Conservation (phyloP, 129 eudicot genomes). For the Tagetes patula region DNA sequence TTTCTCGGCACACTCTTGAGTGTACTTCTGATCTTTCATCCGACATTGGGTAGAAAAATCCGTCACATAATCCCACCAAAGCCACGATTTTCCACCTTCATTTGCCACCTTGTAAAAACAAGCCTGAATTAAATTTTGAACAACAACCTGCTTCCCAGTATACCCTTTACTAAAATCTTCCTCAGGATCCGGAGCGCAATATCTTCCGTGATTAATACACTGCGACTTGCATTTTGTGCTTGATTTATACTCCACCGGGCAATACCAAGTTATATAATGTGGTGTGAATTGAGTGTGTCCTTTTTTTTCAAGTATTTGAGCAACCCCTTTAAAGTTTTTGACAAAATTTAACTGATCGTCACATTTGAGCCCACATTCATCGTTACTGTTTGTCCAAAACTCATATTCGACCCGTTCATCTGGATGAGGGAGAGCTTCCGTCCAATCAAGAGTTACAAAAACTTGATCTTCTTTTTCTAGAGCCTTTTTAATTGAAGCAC, state of each 20-base stretch:
- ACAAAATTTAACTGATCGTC: conserved; percentile 63
- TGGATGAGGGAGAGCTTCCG: conserved; percentile 82
- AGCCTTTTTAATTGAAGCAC: conserved; percentile 55
- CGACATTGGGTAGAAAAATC: conserved; percentile 73
- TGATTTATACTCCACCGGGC: conserved; percentile 64
- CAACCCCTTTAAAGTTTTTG: conserved; percentile 61
- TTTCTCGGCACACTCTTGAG: conserved; percentile 59
- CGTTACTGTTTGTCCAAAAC: conserved; percentile 84
- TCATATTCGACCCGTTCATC: conserved; percentile 84
- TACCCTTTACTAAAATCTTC: conserved; percentile 76
- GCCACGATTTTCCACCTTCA: conserved; percentile 78
- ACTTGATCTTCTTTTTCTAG: conserved; percentile 51
- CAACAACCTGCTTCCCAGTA: conserved; percentile 70
- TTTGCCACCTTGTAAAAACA: conserved; percentile 69
- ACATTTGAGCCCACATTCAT: conserved; percentile 85
- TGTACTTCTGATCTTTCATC: conserved; percentile 67
- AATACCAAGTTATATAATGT: conserved; percentile 85
- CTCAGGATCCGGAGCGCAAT: conserved; percentile 92
- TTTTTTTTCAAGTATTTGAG: conserved; percentile 64
- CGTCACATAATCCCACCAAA: conserved; percentile 87
- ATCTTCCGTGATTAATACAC: conserved; percentile 82
- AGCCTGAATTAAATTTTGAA: conserved; percentile 66
- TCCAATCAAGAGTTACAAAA: conserved; percentile 68
- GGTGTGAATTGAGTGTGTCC: conserved; percentile 80
- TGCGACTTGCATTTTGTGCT: conserved; percentile 72